Conservation (phyloP, 1,284 basidiomycete genomes). For the Takashimella koratensis region DNA sequence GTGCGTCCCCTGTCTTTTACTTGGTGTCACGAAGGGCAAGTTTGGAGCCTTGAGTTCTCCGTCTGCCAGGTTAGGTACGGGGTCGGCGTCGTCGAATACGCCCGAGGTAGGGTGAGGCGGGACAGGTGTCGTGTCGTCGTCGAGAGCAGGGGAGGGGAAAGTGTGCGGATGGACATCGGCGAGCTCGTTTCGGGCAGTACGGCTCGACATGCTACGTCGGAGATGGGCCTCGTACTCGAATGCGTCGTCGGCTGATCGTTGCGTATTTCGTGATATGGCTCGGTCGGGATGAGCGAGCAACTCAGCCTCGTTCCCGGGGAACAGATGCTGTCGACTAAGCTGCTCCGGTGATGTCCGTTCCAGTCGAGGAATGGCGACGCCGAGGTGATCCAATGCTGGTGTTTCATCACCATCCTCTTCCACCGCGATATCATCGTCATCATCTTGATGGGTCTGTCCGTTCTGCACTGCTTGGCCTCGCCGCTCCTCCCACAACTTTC, state of each 20-base stretch:
- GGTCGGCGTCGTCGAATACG: not conserved
- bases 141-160: slow-evolving; percentile 2
- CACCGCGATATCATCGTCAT: slow-evolving; percentile 5
- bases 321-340: not conserved
- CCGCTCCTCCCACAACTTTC: slow-evolving; percentile 38
- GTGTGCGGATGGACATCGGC: slow-evolving; percentile 4
- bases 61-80: not conserved
- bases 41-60: not conserved
- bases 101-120: not conserved
- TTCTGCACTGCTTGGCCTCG: slow-evolving; percentile 9
- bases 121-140: not conserved
- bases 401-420: not conserved
- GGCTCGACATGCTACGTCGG: slow-evolving; percentile 34
- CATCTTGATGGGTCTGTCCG: not conserved
- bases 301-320: no score
- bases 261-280: slow-evolving; percentile 34
- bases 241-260: slow-evolving; percentile 33
- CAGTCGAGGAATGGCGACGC: not conserved
- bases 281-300: slow-evolving; percentile 18
- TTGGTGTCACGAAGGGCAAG: slow-evolving; percentile 19
- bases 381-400: not conserved
- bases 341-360: slow-evolving; percentile 8
- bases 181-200: slow-evolving; percentile 31
- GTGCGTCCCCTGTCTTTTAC: slow-evolving; percentile 22
- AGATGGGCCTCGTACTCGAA: slow-evolving; percentile 47